Evolutionary conservation across 139 green algal species (phyloP), one percentile per base, ranked within the genome.

Genomic region (Micractinium conductrix): DNA sequence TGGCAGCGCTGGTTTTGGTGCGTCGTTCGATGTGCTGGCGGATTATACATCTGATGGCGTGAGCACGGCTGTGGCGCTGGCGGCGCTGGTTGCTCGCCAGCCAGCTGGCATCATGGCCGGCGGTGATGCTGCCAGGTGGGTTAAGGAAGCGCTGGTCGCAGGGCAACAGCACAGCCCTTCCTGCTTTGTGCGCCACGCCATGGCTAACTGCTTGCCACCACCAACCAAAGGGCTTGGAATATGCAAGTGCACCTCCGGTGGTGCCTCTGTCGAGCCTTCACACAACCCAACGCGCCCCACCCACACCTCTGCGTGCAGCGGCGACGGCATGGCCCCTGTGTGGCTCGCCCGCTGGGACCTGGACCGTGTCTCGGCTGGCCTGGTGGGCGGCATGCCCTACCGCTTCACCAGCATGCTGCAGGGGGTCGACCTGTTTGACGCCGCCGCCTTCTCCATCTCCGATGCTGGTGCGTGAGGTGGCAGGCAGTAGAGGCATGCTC

Each of bases 381-480:
- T 79, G 19, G 68, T 83, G n/a, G 73, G 74, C 63, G 74, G 80
- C 38, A 24, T 83, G 33, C 75, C 87, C n/a, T 84, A 82, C 26
- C 70, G 87, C 48, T 92, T 92, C 72, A 83, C 48, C 35, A 83
- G 87, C 53, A 85, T 73, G 48, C 68, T 92, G 40, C 53, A 86
- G 28, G 83, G 1, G n/a, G 89, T 96, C 45, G 92, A 93, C 30
- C 28, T 62, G 4, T 95, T 96, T 87, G 92, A 94, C 55, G 74
- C 83, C 0, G 48, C 44, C 50, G 44, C 89, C 35, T 90, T 95
- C 82, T 84, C 85, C 35, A 76, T 97, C 53, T 43, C 78, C 0
- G 86, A 86, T 1, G 74, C n/a, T n/a, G n/a, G n/a, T n/a, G n/a
- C n/a, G n/a, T n/a, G n/a, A n/a, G n/a, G n/a, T n/a, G n/a, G n/a